Base-by-base conservation (phyloP, 768 basidiomycete species). In the Serendipita sp. region DNA sequence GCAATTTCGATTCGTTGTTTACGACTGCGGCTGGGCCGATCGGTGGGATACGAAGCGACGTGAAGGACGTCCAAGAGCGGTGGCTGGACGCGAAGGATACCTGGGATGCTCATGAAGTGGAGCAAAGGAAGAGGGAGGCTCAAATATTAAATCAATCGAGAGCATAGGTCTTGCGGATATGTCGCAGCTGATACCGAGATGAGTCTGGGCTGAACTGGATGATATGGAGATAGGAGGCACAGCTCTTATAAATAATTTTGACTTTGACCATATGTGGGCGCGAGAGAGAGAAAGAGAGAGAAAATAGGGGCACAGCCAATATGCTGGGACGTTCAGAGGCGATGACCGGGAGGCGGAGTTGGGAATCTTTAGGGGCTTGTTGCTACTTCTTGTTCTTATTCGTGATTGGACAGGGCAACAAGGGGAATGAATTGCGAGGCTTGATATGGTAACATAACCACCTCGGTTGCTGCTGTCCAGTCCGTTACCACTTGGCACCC, bases 71-170 rank as follows among this genome's bases (percentile, higher is more conserved):
- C 3, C 93, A 97, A 72, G 94, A 97, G 71, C 77, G 93, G 46
- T 98, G 94, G 93, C 73, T 95, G n/a, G 91, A 96, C 68, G 82
- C 83, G 3, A 80, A 79, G 66, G 88, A 90, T 31, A 81, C 80
- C 50, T 96, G 84, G 74, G 93, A 96, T 72, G 86, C 84, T 48
- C 86, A 77, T 69, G 91, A 97, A 74, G 84, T 76, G 70, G 78
- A 72, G 69, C 80, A 86, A 68, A 79, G 77, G 64, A 87, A 91
- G 70, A 89, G 85, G 0, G 83, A 87, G 70, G 48, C 48, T 8
- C 48, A 31, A 50, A 50, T 50, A n/a, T n/a, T 50, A 8, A 18
- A n/a, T 13, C 48, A 31, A 8, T 5, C 8, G 29, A 5, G n/a
- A 50, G 6, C 40, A 40, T 6, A 6, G 13, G 40, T 5, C 40